Conservation (phyloP, 345 rosid genomes). For the Gossypium herbaceum region DNA sequence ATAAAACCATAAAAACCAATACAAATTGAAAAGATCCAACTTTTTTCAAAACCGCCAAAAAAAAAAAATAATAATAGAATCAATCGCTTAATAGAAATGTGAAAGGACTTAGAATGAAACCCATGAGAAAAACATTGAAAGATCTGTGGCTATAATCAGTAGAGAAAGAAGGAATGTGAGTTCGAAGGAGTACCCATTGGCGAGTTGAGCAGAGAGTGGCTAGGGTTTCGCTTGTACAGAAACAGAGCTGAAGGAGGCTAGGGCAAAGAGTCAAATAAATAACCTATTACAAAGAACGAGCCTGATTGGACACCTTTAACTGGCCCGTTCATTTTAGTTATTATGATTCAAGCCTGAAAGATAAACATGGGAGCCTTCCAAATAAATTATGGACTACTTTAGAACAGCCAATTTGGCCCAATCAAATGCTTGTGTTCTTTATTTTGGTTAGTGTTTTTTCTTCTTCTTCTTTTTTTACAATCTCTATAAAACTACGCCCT, state of each 20-base stretch:
- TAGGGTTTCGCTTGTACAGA: not conserved
- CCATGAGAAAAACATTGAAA: not conserved
- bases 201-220: constrained; percentile 7
- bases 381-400: not conserved
- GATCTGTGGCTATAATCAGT: not conserved
- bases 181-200: constrained; percentile 2
- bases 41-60: not conserved
- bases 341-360: not conserved
- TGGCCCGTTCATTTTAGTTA: not conserved
- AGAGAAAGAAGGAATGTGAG: not conserved
- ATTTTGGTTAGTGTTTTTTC: not conserved
- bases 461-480: not conserved
- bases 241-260: not conserved
- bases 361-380: not conserved
- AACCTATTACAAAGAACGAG: not conserved
- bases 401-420: not conserved
- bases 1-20: not conserved
- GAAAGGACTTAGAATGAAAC: not conserved
- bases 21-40: not conserved
- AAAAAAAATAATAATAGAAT: not conserved
- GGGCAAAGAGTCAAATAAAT: not conserved
- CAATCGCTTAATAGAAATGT: not conserved
- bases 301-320: not conserved
- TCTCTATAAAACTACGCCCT: too few relatives aligned
- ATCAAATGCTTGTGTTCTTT: not conserved